Evolutionary conservation across 2,329 filamentous ascomycete species (phyloP).

Genomic region (Exutisphaerella laricina): DNA sequence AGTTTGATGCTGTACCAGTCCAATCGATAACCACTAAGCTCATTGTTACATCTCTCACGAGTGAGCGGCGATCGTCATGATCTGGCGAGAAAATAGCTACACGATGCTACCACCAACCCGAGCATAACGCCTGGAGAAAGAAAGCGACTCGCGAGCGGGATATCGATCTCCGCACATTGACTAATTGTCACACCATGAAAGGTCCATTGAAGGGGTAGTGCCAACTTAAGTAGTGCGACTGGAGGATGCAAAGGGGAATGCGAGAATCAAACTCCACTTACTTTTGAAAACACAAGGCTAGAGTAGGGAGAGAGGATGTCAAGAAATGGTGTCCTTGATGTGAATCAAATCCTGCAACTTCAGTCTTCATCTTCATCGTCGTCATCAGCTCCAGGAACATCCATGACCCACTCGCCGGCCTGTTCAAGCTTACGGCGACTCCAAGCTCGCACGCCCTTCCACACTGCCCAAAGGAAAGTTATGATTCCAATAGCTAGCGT

Average conservation of each 20-base stretch:
- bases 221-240: constrained; percentile 92
- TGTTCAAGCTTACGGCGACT: constrained; percentile 67
- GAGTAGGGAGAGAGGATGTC: no score
- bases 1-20: constrained; percentile 5
- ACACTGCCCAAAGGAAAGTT: constrained; percentile 78
- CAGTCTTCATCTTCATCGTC: constrained; percentile 45
- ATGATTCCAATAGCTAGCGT: constrained; percentile 73
- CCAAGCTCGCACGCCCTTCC: constrained; percentile 71
- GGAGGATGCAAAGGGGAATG: constrained; percentile 1
- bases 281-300: no score
- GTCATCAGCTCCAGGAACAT: constrained; percentile 64
- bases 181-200: constrained; percentile 87
- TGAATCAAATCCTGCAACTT: neutral
- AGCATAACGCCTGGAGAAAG: constrained; percentile 22
- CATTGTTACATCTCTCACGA: constrained; percentile 6
- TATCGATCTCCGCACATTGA: constrained; percentile 83
- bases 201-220: constrained; percentile 55
- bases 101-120: constrained; percentile 11
- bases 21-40: constrained; percentile 1
- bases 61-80: constrained; percentile 3
- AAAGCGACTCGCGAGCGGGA: constrained; percentile 23
- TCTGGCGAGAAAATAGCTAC: constrained; percentile 11
- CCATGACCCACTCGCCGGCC: constrained; percentile 73
- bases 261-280: no score
- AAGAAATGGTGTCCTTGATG: no score